Evolutionary conservation across 805 yeast species (phyloP).

Genomic region (Lachancea cidri): DNA sequence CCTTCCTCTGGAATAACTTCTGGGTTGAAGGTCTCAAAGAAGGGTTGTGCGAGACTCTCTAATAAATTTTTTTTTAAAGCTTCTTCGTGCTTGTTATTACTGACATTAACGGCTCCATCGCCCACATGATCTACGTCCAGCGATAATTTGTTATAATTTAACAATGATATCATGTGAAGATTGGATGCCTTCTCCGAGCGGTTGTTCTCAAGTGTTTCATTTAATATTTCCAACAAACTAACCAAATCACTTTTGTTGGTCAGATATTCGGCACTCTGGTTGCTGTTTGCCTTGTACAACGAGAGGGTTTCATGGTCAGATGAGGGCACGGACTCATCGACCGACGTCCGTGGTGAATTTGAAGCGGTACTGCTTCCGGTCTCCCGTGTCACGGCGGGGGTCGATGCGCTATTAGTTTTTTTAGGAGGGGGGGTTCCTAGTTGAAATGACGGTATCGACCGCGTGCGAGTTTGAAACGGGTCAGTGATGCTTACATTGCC

Average conservation of each 20-base stretch:
- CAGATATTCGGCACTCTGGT: conserved; percentile 13
- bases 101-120: conserved; percentile 8
- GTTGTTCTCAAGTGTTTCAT: conserved; percentile 31
- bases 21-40: conserved; percentile 25
- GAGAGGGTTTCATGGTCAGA: background rate
- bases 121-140: conserved; percentile 16
- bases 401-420: background rate
- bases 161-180: conserved; percentile 30
- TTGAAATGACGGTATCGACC: conserved; percentile 4
- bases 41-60: conserved; percentile 34
- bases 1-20: conserved; percentile 16
- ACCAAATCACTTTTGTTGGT: conserved; percentile 28
- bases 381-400: background rate
- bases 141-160: conserved; percentile 29
- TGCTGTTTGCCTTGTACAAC: conserved; percentile 8
- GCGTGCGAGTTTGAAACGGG: background rate
- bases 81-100: conserved; percentile 9
- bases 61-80: conserved; percentile 24
- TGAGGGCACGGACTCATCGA: background rate
- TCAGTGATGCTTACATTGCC: conserved; percentile 1
- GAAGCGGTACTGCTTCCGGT: background rate
- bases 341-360: background rate
- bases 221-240: conserved; percentile 24
- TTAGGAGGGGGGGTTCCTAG: background rate
- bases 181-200: conserved; percentile 26